These are phyloP conservation scores for Starmerella khaoyaiensis DNA, from an alignment of 805 yeast genomes.

Conservation along the genomic window DNA sequence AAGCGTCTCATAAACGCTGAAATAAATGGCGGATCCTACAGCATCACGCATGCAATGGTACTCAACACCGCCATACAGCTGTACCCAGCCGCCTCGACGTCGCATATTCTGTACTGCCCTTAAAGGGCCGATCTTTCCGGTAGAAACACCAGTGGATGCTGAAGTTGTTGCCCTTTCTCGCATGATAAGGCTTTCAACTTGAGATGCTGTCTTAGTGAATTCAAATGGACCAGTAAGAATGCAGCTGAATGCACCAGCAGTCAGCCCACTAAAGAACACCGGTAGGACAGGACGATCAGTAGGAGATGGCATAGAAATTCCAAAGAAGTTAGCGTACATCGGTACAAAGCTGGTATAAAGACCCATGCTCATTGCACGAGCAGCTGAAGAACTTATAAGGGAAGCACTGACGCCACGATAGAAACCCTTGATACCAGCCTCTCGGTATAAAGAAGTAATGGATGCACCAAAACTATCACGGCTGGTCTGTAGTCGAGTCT, in stretches of 20 bases:
- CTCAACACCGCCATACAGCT: slow-evolving; percentile 60
- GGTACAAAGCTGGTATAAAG: slow-evolving; percentile 20
- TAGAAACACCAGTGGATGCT: background rate
- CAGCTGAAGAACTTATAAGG: slow-evolving; percentile 40
- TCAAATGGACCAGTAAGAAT: slow-evolving; percentile 72
- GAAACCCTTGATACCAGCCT: slow-evolving; percentile 58
- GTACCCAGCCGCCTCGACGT: slow-evolving; percentile 45
- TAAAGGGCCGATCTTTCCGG: slow-evolving; percentile 26
- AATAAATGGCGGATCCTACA: slow-evolving; percentile 59
- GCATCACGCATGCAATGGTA: slow-evolving; percentile 60
- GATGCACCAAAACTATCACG: slow-evolving; percentile 45
- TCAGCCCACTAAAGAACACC: slow-evolving; percentile 40
- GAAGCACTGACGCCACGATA: slow-evolving; percentile 72
- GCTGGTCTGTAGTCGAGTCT: slow-evolving; percentile 66
- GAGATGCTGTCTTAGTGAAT: slow-evolving; percentile 69
- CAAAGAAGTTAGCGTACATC: slow-evolving; percentile 11
- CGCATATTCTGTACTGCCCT: slow-evolving; percentile 42
- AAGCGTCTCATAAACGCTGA: slow-evolving; percentile 59
- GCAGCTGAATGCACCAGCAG: slow-evolving; percentile 45
- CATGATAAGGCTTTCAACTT: slow-evolving; percentile 37
- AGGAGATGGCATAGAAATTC: slow-evolving; percentile 10
- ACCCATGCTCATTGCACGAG: slow-evolving; percentile 23
- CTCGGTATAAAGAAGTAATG: slow-evolving; percentile 37
- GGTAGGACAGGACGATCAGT: slow-evolving; percentile 16
- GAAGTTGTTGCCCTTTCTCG: slow-evolving; percentile 25